Evolutionary conservation across 805 yeast species (phyloP).

Genomic region (Kluyveromyces wickerhamii): DNA sequence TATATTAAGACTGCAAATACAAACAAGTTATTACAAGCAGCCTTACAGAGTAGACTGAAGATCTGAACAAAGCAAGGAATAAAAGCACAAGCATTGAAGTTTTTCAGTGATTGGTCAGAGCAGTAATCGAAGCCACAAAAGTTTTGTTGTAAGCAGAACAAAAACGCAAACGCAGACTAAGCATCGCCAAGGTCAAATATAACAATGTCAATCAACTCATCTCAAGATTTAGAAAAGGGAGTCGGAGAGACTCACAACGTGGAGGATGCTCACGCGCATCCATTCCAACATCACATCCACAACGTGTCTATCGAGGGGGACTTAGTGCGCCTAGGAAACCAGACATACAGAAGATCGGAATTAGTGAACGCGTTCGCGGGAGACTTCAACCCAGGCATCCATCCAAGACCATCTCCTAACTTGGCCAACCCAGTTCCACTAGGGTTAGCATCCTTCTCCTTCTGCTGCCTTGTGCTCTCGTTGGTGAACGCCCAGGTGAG

Average conservation of each 20-base stretch:
- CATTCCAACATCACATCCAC: slow-evolving; percentile 12
- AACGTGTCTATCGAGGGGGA: slow-evolving; percentile 29
- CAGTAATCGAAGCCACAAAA: too few species aligned
- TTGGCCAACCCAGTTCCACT: slow-evolving; percentile 72
- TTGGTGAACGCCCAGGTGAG: slow-evolving; percentile 57
- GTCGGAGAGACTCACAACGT: slow-evolving; percentile 8
- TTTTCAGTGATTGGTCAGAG: too few species aligned
- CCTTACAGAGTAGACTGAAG: too few species aligned
- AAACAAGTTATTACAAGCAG: too few species aligned
- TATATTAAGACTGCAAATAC: too few species aligned
- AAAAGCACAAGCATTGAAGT: too few species aligned
- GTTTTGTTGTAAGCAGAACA: too few species aligned
- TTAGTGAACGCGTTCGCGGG: slow-evolving; percentile 61
- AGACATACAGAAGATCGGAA: slow-evolving; percentile 43
- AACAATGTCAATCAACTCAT: slow-evolving; percentile 9
- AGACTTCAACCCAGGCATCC: slow-evolving; percentile 37
- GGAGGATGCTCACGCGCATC: slow-evolving; percentile 4
- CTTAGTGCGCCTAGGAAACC: slow-evolving; percentile 33
- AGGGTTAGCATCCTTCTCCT: slow-evolving; percentile 64
- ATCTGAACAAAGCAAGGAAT: too few species aligned
- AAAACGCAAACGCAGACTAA: not conserved
- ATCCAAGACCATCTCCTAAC: slow-evolving; percentile 40
- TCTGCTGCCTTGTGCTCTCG: slow-evolving; percentile 48
- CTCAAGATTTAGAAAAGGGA: slow-evolving; percentile 14
- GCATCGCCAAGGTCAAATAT: too few species aligned